These are phyloP conservation scores for Aspergillus bombycis DNA, from an alignment of 2,329 filamentous ascomycete species.

Conservation along the genomic window DNA sequence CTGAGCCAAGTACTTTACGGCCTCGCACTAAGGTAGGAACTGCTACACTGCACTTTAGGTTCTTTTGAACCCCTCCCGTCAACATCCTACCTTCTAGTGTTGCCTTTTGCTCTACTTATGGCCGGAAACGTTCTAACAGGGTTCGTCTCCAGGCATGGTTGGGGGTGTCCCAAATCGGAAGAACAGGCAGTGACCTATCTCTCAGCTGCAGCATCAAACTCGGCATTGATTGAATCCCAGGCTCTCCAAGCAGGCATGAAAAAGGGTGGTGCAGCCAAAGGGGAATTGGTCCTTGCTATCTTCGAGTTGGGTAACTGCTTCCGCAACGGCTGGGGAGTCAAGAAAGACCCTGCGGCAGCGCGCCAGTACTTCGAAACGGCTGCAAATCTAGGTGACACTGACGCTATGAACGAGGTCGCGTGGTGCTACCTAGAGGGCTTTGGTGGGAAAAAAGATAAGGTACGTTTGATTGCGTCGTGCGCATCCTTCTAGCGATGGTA, in stretches of 20 bases:
- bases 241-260: constrained; percentile 86
- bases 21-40: constrained; percentile 75
- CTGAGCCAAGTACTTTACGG: constrained; percentile 95
- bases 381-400: constrained; percentile 91
- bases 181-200: constrained; percentile 79
- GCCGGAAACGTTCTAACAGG: background rate
- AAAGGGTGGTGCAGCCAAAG: constrained; percentile 92
- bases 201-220: constrained; percentile 85
- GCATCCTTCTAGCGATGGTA: background rate
- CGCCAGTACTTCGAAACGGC: constrained; percentile 95
- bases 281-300: constrained; percentile 93
- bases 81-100: background rate
- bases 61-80: background rate
- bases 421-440: constrained; percentile 98
- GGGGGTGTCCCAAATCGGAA: constrained; percentile 79
- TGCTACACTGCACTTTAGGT: background rate
- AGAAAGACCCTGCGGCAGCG: constrained; percentile 82
- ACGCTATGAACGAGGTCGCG: constrained; percentile 95
- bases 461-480: constrained; percentile 51
- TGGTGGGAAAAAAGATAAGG: constrained; percentile 97
- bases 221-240: constrained; percentile 80
- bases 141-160: constrained; percentile 70
- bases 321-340: constrained; percentile 90
- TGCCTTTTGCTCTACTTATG: background rate
- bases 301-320: constrained; percentile 81